A percentile compares a stretch with the other conserved stretches of the same genome.
These are phyloP conservation scores for Citrullus mucosospermus DNA, from an alignment of 306 rosid species.

Conservation along the genomic window DNA sequence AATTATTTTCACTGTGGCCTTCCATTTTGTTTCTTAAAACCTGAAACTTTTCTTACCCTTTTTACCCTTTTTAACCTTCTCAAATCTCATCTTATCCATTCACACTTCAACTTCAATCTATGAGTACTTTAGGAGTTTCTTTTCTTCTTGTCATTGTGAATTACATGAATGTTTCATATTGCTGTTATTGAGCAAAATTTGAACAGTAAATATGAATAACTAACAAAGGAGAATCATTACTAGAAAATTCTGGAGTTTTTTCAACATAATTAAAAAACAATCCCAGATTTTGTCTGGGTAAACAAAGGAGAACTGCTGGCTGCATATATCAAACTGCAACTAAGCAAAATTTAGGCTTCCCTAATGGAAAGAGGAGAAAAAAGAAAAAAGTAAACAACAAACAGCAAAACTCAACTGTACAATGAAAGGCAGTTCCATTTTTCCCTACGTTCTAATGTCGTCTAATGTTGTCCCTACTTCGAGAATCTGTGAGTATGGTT, in stretches of 20 bases:
- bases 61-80: background rate
- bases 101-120: background rate
- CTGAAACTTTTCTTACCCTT: background rate
- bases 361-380: background rate
- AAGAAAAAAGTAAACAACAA: conserved; percentile 9
- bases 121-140: background rate
- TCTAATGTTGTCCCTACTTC: conserved; percentile 12
- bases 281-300: conserved; percentile 1
- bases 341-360: background rate
- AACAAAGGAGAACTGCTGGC: background rate
- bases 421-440: conserved; percentile 6
- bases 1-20: background rate
- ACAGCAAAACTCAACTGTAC: conserved; percentile 22
- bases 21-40: background rate
- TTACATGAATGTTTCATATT: background rate
- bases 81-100: too few relatives aligned
- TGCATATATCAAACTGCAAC: background rate
- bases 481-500: conserved; percentile 26
- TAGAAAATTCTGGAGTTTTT: background rate
- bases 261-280: background rate
- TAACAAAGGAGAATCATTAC: background rate
- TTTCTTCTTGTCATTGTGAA: background rate
- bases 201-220: background rate
- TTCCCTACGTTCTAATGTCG: conserved; percentile 7
- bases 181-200: background rate